Conservation (phyloP, 73 alveolate genomes). For the Stentor roeselii region DNA sequence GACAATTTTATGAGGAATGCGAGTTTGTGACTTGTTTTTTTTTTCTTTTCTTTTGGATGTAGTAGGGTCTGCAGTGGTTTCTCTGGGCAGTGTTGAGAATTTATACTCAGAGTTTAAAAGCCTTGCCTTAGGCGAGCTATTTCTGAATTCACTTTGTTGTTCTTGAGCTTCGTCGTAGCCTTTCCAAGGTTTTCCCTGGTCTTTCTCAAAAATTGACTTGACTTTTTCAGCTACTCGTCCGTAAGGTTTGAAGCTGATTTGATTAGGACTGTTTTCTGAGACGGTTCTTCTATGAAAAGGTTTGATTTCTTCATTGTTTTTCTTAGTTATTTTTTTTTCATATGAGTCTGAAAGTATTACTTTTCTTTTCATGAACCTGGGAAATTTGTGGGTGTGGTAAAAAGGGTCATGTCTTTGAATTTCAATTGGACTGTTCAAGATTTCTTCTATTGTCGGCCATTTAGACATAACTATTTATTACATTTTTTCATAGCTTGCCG, state of each 20-base stretch:
- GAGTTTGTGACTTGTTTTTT: background rate
- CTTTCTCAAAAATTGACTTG: background rate
- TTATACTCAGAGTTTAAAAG: background rate
- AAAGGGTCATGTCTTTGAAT: background rate
- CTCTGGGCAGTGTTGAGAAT: background rate
- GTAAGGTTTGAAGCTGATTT: background rate
- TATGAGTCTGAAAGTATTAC: background rate
- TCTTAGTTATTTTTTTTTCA: background rate
- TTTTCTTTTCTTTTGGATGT: too few species aligned
- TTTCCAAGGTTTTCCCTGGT: too few species aligned
- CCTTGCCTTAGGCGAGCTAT: background rate
- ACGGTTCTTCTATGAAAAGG: conserved; percentile 12
- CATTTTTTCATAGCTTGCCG: too few species aligned
- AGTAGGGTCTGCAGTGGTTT: background rate
- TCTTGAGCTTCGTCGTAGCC: background rate
- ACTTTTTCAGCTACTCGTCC: background rate
- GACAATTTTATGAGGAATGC: background rate
- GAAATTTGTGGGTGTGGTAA: background rate
- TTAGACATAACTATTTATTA: background rate
- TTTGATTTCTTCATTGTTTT: too few species aligned
- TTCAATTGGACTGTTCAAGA: background rate
- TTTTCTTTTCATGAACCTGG: background rate
- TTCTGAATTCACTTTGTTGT: background rate
- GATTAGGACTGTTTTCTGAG: background rate
- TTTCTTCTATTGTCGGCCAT: background rate